These are phyloP conservation scores for Wickerhamomyces bisporus DNA, from an alignment of 805 yeast species.

Conservation along the genomic window DNA sequence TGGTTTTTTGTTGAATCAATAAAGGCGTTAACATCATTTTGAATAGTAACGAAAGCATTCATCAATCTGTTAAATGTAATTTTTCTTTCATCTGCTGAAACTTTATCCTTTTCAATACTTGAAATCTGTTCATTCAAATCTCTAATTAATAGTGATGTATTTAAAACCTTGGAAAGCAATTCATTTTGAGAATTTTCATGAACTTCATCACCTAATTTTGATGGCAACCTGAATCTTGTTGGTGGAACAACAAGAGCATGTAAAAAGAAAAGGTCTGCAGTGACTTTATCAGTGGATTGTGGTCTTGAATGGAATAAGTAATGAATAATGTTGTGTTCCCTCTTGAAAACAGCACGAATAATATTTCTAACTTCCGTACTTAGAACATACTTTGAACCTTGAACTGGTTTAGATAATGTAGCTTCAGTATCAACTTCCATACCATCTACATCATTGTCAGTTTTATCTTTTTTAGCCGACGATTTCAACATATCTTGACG, in stretches of 20 bases:
- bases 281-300: constrained; percentile 36
- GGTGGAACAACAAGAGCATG: constrained; percentile 92
- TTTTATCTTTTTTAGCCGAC: constrained; percentile 10
- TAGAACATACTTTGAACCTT: constrained; percentile 79
- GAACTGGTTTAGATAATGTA: constrained; percentile 32
- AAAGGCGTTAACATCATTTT: constrained; percentile 91
- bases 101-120: constrained; percentile 50
- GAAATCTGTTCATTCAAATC: constrained; percentile 85
- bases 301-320: constrained; percentile 84
- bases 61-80: constrained; percentile 80
- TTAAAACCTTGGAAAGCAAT: constrained; percentile 71
- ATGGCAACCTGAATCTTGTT: constrained; percentile 94
- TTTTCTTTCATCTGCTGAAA: constrained; percentile 66
- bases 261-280: constrained; percentile 84
- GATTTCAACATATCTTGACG: constrained; percentile 65
- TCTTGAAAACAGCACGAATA: constrained; percentile 66
- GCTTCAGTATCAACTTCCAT: constrained; percentile 26
- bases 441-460: constrained; percentile 26
- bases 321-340: constrained; percentile 64
- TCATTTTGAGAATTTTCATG: constrained; percentile 95
- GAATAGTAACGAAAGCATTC: constrained; percentile 93
- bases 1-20: constrained; percentile 90
- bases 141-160: constrained; percentile 75
- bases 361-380: constrained; percentile 84
- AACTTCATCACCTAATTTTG: constrained; percentile 91